A percentile compares a stretch with the other conserved stretches of the same genome.
These are phyloP conservation scores for Monilinia vaccinii-corymbosi DNA, from an alignment of 2,329 filamentous ascomycete genomes.

Conservation along the genomic window DNA sequence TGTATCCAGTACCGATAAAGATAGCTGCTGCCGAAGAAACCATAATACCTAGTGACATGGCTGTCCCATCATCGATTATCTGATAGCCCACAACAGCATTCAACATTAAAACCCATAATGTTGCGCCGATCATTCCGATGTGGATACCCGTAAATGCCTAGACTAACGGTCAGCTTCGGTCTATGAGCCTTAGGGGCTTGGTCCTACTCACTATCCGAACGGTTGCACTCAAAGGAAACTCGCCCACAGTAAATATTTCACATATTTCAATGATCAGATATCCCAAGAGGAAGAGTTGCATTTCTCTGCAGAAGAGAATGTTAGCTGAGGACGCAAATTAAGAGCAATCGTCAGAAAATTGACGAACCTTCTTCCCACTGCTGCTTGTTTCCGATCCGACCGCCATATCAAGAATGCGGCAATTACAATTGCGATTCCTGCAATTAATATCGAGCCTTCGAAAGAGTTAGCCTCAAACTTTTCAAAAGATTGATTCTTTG, in stretches of 20 bases:
- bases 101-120: constrained; percentile 82
- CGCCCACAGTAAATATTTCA: constrained; percentile 92
- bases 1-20: constrained; percentile 88
- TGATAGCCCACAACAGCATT: constrained; percentile 93
- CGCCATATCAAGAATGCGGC: constrained; percentile 61
- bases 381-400: constrained; percentile 84
- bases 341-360: not conserved
- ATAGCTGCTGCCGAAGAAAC: constrained; percentile 59
- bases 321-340: not conserved
- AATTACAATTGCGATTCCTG: constrained; percentile 63
- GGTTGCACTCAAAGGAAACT: constrained; percentile 63
- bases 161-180: constrained; percentile 8
- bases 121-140: constrained; percentile 79
- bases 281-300: constrained; percentile 84
- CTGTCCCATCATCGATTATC: constrained; percentile 85
- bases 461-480: constrained; percentile 25
- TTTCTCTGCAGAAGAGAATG: constrained; percentile 56
- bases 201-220: constrained; percentile 58
- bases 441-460: constrained; percentile 77
- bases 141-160: constrained; percentile 86
- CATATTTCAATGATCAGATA: constrained; percentile 87
- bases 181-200: not conserved
- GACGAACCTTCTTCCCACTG: constrained; percentile 79
- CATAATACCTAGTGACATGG: constrained; percentile 70
- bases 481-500: not conserved